Percentiles rank a stretch among this genome's conserved stretches.
These are phyloP conservation scores for Fusarium clavum DNA, from an alignment of 2,329 filamentous ascomycete species.

Conservation along the genomic window DNA sequence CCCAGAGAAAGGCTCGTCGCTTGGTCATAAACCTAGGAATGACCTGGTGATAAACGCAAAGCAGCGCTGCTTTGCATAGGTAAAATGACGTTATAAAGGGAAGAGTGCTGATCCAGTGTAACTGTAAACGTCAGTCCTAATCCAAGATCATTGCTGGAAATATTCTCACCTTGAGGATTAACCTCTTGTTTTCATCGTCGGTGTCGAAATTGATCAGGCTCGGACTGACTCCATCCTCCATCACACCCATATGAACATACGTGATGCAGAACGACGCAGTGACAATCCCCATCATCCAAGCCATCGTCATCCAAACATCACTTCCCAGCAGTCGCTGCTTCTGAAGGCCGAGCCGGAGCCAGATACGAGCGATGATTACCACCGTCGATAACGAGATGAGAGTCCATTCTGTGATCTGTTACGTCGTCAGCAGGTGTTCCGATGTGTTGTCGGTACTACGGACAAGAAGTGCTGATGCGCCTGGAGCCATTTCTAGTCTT, in stretches of 20 bases:
- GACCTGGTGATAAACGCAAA: constrained; percentile 22
- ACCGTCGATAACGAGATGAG: constrained; percentile 21
- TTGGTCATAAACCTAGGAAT: constrained; percentile 29
- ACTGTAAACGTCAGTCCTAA: background rate
- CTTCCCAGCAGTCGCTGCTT: constrained; percentile 19
- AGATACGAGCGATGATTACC: constrained; percentile 28
- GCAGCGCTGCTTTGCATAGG: constrained; percentile 27
- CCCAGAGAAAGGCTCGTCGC: constrained; percentile 22
- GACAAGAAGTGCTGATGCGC: constrained; percentile 12
- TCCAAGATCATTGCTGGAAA: rapidly evolving
- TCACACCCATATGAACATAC: constrained; percentile 9
- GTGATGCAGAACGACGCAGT: constrained; percentile 1
- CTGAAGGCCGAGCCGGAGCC: constrained; percentile 31
- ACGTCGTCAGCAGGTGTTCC: background rate
- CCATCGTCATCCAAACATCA: constrained; percentile 23
- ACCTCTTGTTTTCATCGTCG: background rate
- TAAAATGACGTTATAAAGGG: constrained; percentile 31
- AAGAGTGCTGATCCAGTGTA: constrained; percentile 26
- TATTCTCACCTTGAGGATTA: background rate
- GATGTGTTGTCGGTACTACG: background rate
- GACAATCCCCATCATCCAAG: constrained; percentile 13
- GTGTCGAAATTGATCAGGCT: background rate
- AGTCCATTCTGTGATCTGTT: constrained; percentile 22
- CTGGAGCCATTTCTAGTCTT: constrained; percentile 1
- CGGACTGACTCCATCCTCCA: constrained; percentile 10